These are phyloP conservation scores for Carallia brachiata DNA, from an alignment of 345 rosid genomes.

Conservation along the genomic window DNA sequence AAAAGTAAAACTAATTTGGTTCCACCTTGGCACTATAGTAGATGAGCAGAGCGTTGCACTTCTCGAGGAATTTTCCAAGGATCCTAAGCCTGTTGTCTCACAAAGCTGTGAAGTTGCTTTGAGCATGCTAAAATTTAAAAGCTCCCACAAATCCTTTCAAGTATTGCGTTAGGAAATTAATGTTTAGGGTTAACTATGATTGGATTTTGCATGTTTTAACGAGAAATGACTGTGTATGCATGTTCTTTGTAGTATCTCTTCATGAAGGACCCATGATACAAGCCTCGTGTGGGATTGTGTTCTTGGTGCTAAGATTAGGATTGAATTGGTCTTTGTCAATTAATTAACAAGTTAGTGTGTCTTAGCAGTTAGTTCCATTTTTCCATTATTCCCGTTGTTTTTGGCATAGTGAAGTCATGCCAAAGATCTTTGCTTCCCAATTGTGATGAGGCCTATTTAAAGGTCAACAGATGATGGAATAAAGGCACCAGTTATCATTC, in stretches of 20 bases:
- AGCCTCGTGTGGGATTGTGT: too few relatives aligned
- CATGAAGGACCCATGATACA: constrained; percentile 51
- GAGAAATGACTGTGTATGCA: constrained; percentile 5
- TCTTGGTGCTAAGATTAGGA: too few relatives aligned
- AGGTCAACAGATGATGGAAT: too few relatives aligned
- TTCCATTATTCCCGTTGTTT: too few relatives aligned
- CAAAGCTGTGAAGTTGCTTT: constrained; percentile 97
- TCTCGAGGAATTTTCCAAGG: constrained; percentile 73
- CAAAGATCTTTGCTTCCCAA: too few relatives aligned
- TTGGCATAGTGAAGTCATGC: too few relatives aligned
- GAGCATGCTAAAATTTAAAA: constrained; percentile 87
- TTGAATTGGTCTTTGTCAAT: too few relatives aligned
- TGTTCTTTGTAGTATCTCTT: constrained; percentile 61
- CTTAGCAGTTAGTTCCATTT: too few relatives aligned
- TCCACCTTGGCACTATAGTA: constrained; percentile 14
- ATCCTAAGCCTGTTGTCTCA: constrained; percentile 83
- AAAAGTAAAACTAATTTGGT: background rate
- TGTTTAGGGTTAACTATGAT: background rate
- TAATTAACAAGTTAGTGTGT: too few relatives aligned
- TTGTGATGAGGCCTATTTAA: too few relatives aligned
- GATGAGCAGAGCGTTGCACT: constrained; percentile 78
- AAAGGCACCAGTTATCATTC: too few relatives aligned
- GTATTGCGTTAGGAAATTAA: constrained; percentile 27
- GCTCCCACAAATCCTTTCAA: constrained; percentile 86
- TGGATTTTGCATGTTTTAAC: background rate